These are phyloP conservation scores for Arbutus unedo DNA, from an alignment of 148 eudicot species.

Conservation along the genomic window DNA sequence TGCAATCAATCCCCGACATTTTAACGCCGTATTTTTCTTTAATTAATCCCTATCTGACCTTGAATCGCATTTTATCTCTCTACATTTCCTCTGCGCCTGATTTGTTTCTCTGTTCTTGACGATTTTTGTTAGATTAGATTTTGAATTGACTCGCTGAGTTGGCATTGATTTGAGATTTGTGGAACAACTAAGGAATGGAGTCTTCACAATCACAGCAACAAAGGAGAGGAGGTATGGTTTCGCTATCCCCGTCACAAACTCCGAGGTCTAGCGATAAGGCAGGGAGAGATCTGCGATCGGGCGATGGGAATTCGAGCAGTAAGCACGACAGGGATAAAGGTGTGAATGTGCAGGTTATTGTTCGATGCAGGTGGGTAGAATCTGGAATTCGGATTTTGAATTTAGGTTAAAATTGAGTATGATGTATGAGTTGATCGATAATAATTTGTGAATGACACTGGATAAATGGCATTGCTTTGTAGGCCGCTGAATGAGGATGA, in stretches of 20 bases:
- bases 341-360: conserved; percentile 89
- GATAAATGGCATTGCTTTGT: conserved; percentile 13
- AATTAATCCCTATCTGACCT: neutral
- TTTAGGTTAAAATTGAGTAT: neutral
- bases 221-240: conserved; percentile 56
- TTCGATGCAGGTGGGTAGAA: conserved; percentile 85
- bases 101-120: conserved; percentile 8
- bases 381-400: conserved; percentile 16
- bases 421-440: neutral
- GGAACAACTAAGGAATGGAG: conserved; percentile 24
- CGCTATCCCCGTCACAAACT: conserved; percentile 70
- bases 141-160: conserved; percentile 12
- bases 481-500: conserved; percentile 95
- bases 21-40: neutral
- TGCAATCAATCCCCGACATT: neutral
- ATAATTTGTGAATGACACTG: conserved; percentile 1
- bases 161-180: conserved; percentile 21
- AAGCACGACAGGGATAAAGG: conserved; percentile 80
- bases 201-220: conserved; percentile 21
- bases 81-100: neutral
- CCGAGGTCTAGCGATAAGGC: conserved; percentile 82
- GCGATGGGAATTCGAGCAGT: conserved; percentile 47
- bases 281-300: conserved; percentile 71
- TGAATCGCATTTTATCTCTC: conserved; percentile 3
- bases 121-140: conserved; percentile 10